These are phyloP conservation scores for Termitomyces sp. DNA, from an alignment of 768 basidiomycete species.

Conservation along the genomic window DNA sequence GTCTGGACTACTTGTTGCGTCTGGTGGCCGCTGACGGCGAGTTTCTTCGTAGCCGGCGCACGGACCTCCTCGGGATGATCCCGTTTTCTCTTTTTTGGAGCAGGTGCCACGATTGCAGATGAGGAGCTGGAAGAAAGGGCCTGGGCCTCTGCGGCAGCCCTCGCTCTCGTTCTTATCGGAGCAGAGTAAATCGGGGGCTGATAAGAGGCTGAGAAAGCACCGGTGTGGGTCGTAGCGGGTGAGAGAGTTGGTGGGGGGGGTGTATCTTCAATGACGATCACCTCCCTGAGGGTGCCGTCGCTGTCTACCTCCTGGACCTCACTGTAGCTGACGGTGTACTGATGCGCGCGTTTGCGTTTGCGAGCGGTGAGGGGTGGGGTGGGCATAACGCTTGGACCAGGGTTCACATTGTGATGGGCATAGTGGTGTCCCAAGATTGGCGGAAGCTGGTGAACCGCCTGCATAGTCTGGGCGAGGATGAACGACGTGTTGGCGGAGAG, in stretches of 20 bases:
- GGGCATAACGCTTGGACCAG: constrained; percentile 60
- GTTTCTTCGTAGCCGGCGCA: constrained; percentile 63
- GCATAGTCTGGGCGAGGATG: constrained; percentile 53
- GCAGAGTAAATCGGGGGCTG: constrained; percentile 73
- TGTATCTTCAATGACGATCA: constrained; percentile 92
- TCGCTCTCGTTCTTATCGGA: constrained; percentile 77
- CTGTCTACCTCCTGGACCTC: constrained; percentile 85
- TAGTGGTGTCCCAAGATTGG: constrained; percentile 64
- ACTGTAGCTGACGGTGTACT: constrained; percentile 80
- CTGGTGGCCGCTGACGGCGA: constrained; percentile 42
- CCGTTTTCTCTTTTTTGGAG: constrained; percentile 80
- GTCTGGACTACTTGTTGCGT: constrained; percentile 43
- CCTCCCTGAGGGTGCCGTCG: constrained; percentile 71
- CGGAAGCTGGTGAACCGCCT: constrained; percentile 64
- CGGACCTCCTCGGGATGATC: constrained; percentile 71
- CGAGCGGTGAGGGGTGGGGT: constrained; percentile 69
- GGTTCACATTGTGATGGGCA: constrained; percentile 43
- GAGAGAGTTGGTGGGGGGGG: constrained; percentile 80
- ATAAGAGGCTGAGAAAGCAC: constrained; percentile 72
- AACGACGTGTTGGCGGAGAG: constrained; percentile 47
- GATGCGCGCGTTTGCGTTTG: constrained; percentile 80
- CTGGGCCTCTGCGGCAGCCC: constrained; percentile 83
- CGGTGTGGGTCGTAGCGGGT: constrained; percentile 65
- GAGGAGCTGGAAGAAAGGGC: constrained; percentile 67
- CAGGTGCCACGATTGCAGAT: constrained; percentile 59